Evolutionary conservation across 2,329 filamentous ascomycete genomes (phyloP).

Genomic region (Aspergillus fijiensis): DNA sequence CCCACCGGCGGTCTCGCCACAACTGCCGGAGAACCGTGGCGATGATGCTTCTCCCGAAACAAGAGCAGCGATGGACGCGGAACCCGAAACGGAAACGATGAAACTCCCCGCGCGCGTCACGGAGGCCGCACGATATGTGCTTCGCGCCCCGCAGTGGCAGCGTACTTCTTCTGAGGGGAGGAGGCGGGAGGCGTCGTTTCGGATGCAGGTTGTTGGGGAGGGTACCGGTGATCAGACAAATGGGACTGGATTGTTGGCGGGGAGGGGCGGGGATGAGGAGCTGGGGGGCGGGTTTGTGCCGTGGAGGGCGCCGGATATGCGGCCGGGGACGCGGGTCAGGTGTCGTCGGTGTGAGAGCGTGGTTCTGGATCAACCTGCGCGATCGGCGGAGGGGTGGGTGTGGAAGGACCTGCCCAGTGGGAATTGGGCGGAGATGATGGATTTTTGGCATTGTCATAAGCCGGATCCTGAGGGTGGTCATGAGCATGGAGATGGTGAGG

Average conservation of each 20-base stretch:
- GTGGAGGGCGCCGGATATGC: conserved; percentile 43
- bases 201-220: conserved; percentile 42
- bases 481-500: conserved; percentile 41
- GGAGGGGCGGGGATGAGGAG: conserved; percentile 16
- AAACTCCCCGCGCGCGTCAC: conserved; percentile 48
- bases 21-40: background rate
- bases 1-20: conserved; percentile 19
- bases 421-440: conserved; percentile 99
- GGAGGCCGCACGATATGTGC: conserved; percentile 25
- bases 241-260: conserved; percentile 1
- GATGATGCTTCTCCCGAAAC: conserved; percentile 4
- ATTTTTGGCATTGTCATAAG: conserved; percentile 99
- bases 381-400: conserved; percentile 34
- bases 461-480: conserved; percentile 55
- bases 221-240: too few species aligned
- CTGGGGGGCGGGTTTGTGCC: conserved; percentile 35
- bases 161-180: conserved; percentile 9
- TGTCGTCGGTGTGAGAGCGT: conserved; percentile 40
- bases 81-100: conserved; percentile 37
- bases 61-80: background rate
- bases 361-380: conserved; percentile 25
- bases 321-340: conserved; percentile 29
- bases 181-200: conserved; percentile 53
- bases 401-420: conserved; percentile 97
- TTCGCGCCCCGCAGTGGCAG: conserved; percentile 14